Base-by-base conservation (phyloP, 1,284 basidiomycete species). In the Anthracocystis setariae region DNA sequence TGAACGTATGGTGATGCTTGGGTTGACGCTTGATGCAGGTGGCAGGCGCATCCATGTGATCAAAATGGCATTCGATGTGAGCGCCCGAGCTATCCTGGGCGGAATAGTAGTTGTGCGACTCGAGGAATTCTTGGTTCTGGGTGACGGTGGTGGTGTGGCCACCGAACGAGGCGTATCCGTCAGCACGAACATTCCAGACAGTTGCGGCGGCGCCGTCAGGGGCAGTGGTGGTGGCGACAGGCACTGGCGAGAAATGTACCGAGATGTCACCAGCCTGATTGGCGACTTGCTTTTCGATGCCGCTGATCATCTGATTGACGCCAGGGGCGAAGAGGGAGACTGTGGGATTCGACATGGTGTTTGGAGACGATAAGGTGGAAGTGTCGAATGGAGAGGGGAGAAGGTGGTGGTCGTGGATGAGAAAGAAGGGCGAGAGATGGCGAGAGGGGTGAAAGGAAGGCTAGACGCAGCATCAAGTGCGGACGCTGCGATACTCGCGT, bases 101-200 rank as follows among this genome's bases (percentile, higher is more conserved):
- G 17, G 60, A 23, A 35, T 65, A 71, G 33, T 71, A 71, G 58
- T 71, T 56, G 56, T 58, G 52, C 20, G 56, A 56, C 23, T 65
- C 56, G 43, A 71, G 42, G n/a, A 71, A 71, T 37, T 59, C 52
- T 44, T 64, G 56, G 20, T 61, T 49, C 25, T 71, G 52, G 24
- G 65, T 44, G 18, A 63, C 48, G 17, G 21, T 38, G 27, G 61
- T 61, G 25, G 53, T 57, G 57, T 61, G 46, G 43, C 54, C 54
- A 39, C 58, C 49, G 51, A 57, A 57, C 15, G 61, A 65, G 25
- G 57, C 61, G 46, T 54, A 71, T 45, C 65, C 68, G 58, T 71
- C 56, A 1, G 61, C 68, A 46, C 56, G 51, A 3, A 71, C 62
- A 39, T 71, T 71, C 68, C 68, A 71, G 42, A 71, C 54, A 15